A percentile compares a stretch with the other conserved stretches of the same genome.
Conservation (phyloP, 192 early-diverging fungal species). For the Dissophora ornata region DNA sequence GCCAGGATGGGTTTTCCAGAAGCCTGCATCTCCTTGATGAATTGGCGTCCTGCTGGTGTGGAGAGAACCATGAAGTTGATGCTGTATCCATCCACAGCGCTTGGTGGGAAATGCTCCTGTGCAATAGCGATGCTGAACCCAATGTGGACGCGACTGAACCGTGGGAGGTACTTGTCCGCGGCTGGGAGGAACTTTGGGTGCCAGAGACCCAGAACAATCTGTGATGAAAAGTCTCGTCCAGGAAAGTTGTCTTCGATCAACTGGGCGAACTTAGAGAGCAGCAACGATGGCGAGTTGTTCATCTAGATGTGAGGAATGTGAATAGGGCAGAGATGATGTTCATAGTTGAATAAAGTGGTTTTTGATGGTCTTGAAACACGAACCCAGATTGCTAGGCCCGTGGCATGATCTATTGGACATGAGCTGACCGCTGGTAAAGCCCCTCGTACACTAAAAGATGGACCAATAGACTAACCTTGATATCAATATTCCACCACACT, state of each 20-base stretch:
- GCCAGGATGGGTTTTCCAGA: constrained; percentile 57
- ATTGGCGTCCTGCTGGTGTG: constrained; percentile 51
- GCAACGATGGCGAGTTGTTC: constrained; percentile 40
- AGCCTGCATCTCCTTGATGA: constrained; percentile 63
- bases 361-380: too few relatives aligned
- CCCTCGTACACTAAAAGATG: too few relatives aligned
- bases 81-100: constrained; percentile 56
- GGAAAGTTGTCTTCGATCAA: constrained; percentile 46
- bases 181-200: constrained; percentile 60
- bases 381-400: neutral
- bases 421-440: too few relatives aligned
- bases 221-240: constrained; percentile 54
- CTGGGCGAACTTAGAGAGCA: constrained; percentile 38
- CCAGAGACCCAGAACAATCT: constrained; percentile 67
- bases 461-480: constrained; percentile 54
- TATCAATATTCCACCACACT: constrained; percentile 65
- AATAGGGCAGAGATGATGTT: constrained; percentile 1
- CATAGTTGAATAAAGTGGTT: constrained; percentile 3
- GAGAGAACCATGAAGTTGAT: constrained; percentile 55
- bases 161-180: constrained; percentile 55
- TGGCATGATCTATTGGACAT: constrained; percentile 22
- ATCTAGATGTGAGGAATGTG: constrained; percentile 11
- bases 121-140: constrained; percentile 61
- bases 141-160: constrained; percentile 61
- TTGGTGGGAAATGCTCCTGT: constrained; percentile 49